Base-by-base conservation (phyloP, 495 filamentous ascomycete genomes). In the Neurospora africana region DNA sequence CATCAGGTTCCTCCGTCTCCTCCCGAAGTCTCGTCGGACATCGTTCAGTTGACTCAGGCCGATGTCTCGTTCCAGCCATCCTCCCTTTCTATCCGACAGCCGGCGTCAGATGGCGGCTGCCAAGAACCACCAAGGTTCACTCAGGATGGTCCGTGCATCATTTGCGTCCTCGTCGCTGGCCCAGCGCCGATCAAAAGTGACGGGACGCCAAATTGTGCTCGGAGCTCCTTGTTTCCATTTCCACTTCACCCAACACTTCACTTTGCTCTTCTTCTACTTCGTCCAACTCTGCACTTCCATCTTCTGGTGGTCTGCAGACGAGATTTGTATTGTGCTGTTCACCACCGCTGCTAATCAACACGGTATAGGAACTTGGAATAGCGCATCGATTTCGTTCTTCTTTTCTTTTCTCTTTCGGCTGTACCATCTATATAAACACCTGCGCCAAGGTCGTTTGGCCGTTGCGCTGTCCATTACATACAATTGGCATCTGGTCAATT, bases 41-140 rank as follows among this genome's bases (percentile, higher is more conserved):
- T 30, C 23, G 1, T 61, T 61, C 15, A 7, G 69, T 75, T 77
- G 74, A 77, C 75, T 77, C 74, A 75, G 75, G 75, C 75, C 72
- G 72, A 58, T 33, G 44, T 71, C 39, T 39, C 30, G 47, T 37
- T 19, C n/a, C n/a, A n/a, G n/a, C n/a, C n/a, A 36, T 19, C 35
- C 15, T n/a, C n/a, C n/a, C n/a, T n/a, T 67, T 36, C 11, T 30
- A 53, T 68, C 38, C 23, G 61, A 39, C 35, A 68, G 69, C 30
- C 47, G 53, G 53, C 33, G 53, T 33, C 53, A 30, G 47, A 61
- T 61, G 53, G 53, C 19, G 13, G 27, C 53, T 61, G 27, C 53
- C 23, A 58, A 58, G 47, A 27, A 58, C 47, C 23, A 61, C 53
- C 53, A 65, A 19, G 53, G 53, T 65, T 65, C 53, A 65, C 15